Evolutionary conservation across 2,329 filamentous ascomycete species (phyloP), one percentile per base, ranked within the genome.

Genomic region (Pseudocercospora crystallina): DNA sequence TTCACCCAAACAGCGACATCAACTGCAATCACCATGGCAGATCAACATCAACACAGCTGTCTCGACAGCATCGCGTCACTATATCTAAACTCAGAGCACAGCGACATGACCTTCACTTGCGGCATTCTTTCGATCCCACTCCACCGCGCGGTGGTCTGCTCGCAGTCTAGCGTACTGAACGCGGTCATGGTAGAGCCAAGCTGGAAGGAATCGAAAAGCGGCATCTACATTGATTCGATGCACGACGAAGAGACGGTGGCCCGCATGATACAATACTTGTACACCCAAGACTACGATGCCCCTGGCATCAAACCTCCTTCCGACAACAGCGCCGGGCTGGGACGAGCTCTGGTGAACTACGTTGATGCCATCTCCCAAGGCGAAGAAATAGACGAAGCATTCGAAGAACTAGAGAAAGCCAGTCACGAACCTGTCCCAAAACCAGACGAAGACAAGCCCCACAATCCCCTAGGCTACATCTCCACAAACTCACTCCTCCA

Each of bases 221-320:
- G 36, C 38, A 43, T 49, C 39, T n/a, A 49, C 20, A 26, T 26
- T 26, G 20, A 26, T 26, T 26, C 20, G 20, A 26, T 26, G 9
- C 39, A 49, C 20, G 36, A 46, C 14, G 32, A 41, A 29, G n/a
- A 34, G 29, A 39, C 48, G 11, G 35, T 46, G 10, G 30, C 35
- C 11, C 13, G 48, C 10, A 46, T 51, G 42, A 34, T 51, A 7
- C 5, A 51, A 9, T 51, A 31, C 31, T 12, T 51, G 9, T 51
- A 51, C 37, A 34, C 26, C 13, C 15, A 20, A 15, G 31, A 42
- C 36, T 51, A 51, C 17, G 20, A 42, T 13, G 11, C 15, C 9
- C 44, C 44, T 32, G 20, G 20, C 20, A 7, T 26, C 20, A 26
- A 26, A 26, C 20, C 20, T 26, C 20, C 20, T 26, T 26, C 20